Percentiles rank a stretch among this genome's conserved stretches.
phyloP scores from a whole-genome alignment of 345 rosid genomes.

The Lagerstroemia speciosa region DNA sequence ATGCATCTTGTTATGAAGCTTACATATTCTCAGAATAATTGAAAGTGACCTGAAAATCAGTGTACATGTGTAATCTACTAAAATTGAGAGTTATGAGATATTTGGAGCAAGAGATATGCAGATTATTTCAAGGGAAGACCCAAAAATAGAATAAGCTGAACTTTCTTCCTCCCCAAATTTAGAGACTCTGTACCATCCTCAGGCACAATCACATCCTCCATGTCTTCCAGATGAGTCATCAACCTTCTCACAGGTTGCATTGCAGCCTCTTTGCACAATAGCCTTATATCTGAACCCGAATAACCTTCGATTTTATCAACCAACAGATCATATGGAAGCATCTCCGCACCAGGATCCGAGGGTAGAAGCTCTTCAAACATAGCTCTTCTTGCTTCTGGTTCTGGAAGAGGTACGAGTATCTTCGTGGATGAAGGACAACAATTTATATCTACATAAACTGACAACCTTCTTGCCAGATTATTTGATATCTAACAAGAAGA shows the following conservation, averaged over 20 bases:
- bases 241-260: conserved; percentile 92
- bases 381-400: conserved; percentile 78
- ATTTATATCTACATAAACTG: neutral
- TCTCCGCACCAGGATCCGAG: conserved; percentile 30
- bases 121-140: too few species aligned
- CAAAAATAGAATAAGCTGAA: neutral
- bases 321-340: conserved; percentile 57
- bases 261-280: conserved; percentile 86
- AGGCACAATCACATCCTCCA: conserved; percentile 40
- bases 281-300: conserved; percentile 80
- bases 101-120: neutral
- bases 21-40: neutral
- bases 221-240: conserved; percentile 55
- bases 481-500: neutral
- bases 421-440: conserved; percentile 6
- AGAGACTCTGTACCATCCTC: conserved; percentile 56
- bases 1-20: neutral
- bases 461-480: neutral
- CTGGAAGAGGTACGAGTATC: conserved; percentile 93
- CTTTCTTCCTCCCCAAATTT: neutral
- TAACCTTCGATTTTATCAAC: conserved; percentile 67
- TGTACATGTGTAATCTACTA: neutral
- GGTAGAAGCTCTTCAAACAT: conserved; percentile 77
- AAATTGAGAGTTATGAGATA: neutral
- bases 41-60: neutral